Conservation (phyloP, 2,329 filamentous ascomycete genomes). For the Teratosphaeria destructans region DNA sequence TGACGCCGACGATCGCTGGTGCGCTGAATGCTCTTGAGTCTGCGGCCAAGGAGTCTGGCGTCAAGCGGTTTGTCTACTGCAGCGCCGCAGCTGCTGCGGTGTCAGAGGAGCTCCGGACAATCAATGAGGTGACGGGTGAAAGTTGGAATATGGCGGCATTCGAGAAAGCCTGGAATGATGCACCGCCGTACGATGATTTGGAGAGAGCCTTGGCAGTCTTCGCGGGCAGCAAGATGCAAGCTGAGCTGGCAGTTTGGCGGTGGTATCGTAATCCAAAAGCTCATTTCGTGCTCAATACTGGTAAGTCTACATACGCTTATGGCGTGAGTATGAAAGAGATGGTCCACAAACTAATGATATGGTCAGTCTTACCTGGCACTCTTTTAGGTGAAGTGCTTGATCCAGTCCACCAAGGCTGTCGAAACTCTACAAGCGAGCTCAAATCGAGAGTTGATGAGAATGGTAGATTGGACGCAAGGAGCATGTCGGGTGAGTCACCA, state of each 20-base stretch:
- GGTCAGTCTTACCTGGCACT: conserved; percentile 6
- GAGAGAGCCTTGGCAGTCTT: conserved; percentile 25
- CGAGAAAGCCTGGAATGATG: conserved; percentile 21
- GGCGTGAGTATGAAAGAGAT: conserved; percentile 22
- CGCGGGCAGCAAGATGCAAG: conserved; percentile 34
- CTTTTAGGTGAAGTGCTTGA: conserved; percentile 7
- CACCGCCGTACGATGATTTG: conserved; percentile 14
- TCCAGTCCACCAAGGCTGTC: conserved; percentile 1
- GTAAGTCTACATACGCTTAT: conserved; percentile 30
- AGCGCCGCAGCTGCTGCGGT: conserved; percentile 28
- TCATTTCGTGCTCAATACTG: conserved; percentile 32
- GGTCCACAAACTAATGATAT: conserved; percentile 27
- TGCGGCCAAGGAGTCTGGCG: conserved; percentile 28
- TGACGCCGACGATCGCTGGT: conserved; percentile 28
- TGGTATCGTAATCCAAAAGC: conserved; percentile 33
- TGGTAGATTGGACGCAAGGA: conserved; percentile 4
- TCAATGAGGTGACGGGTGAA: conserved; percentile 23
- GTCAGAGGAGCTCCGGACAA: conserved; percentile 20
- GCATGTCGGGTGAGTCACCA: conserved; percentile 5
- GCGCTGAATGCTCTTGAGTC: conserved; percentile 31
- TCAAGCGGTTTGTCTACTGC: conserved; percentile 36
- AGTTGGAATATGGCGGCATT: conserved; percentile 30
- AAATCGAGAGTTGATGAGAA: conserved; percentile 5
- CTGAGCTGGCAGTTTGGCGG: conserved; percentile 35
- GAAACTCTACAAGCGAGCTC: conserved; percentile 1